These are phyloP conservation scores for Toxoplasma gondii DNA, from an alignment of 169 alveolate genomes.

Conservation along the genomic window DNA sequence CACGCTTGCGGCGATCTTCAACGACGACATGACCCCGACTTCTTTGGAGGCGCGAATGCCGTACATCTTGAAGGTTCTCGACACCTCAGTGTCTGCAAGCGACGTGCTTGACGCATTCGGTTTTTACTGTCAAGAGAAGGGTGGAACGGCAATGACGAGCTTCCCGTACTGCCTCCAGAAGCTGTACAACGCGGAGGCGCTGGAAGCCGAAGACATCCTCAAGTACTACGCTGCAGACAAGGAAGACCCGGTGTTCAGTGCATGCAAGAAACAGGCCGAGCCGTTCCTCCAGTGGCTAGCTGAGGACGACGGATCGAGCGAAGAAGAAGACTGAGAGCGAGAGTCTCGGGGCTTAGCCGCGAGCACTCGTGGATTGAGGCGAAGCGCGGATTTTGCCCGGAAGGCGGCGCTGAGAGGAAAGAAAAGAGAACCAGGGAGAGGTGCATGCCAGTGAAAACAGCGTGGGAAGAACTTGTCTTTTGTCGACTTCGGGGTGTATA, in stretches of 20 bases:
- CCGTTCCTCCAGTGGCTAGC: conserved; percentile 61
- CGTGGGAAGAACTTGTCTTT: no score
- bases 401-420: no score
- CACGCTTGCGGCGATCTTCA: conserved; percentile 46
- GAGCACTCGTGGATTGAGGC: not conserved
- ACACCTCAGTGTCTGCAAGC: conserved; percentile 38
- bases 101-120: conserved; percentile 51
- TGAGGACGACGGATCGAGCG: conserved; percentile 26
- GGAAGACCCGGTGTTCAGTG: conserved; percentile 30
- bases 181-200: conserved; percentile 63
- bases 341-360: not conserved
- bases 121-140: conserved; percentile 42
- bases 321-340: not conserved
- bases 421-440: not conserved
- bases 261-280: conserved; percentile 30
- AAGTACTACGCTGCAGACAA: conserved; percentile 31
- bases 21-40: conserved; percentile 56
- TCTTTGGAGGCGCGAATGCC: conserved; percentile 48
- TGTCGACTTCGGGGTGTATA: no score
- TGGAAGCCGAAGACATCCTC: conserved; percentile 65
- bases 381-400: no score
- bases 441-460: not conserved
- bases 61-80: conserved; percentile 37
- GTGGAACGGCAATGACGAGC: not conserved
- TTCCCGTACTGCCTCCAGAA: conserved; percentile 59